Percentiles rank a stretch among this genome's conserved stretches.
These are phyloP conservation scores for Wickerhamomyces strasburgensis DNA, from an alignment of 805 yeast genomes.

Conservation along the genomic window DNA sequence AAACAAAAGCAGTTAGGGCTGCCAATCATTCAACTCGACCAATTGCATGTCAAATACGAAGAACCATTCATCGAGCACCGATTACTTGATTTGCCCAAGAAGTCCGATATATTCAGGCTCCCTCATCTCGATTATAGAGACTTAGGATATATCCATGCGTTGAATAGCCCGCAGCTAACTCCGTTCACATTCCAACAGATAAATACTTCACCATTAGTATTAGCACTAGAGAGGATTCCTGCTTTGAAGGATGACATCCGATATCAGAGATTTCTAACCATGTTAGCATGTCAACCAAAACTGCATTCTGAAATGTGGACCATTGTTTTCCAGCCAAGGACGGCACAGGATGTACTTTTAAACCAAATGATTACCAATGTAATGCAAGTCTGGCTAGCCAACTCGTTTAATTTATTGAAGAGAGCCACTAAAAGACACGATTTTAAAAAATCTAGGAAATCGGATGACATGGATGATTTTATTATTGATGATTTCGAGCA, in stretches of 20 bases:
- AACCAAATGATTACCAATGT: slow-evolving; percentile 18
- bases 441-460: slow-evolving; percentile 23
- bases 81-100: slow-evolving; percentile 1
- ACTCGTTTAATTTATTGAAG: slow-evolving; percentile 31
- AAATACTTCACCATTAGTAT: slow-evolving; percentile 1
- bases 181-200: neutral
- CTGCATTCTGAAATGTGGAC: slow-evolving; percentile 24
- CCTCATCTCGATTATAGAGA: slow-evolving; percentile 2
- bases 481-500: slow-evolving; percentile 27
- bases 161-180: neutral
- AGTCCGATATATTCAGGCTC: neutral
- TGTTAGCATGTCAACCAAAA: neutral
- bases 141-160: neutral
- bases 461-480: slow-evolving; percentile 28
- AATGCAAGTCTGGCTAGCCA: slow-evolving; percentile 28
- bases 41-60: slow-evolving; percentile 14
- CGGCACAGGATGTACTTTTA: slow-evolving; percentile 27
- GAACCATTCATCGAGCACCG: slow-evolving; percentile 4
- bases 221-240: slow-evolving; percentile 4
- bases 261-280: slow-evolving; percentile 4
- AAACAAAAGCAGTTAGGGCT: slow-evolving; percentile 18
- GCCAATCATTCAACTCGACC: slow-evolving; percentile 10
- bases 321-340: slow-evolving; percentile 26
- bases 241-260: slow-evolving; percentile 1
- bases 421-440: slow-evolving; percentile 30